Conservation (phyloP, 164 flowering plant genomes). For the Akebia trifoliata region DNA sequence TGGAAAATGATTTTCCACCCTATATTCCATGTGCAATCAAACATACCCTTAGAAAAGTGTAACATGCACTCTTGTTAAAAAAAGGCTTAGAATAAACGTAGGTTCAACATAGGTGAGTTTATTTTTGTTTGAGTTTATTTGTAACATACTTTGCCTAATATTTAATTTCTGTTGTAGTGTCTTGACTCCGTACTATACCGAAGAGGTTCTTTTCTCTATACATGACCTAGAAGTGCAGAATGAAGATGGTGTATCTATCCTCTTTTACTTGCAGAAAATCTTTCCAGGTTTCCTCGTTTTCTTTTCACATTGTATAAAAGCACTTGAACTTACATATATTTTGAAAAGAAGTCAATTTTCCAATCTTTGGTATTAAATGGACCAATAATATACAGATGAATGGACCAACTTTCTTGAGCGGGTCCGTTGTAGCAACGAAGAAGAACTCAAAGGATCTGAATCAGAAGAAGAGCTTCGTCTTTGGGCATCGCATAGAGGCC, state of each 20-base stretch:
- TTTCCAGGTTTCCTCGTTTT: conserved; percentile 63
- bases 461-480: conserved; percentile 74
- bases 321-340: neutral
- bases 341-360: no score
- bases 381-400: conserved; percentile 51
- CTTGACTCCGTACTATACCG: conserved; percentile 86
- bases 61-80: no score
- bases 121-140: no score
- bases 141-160: neutral
- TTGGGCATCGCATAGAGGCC: conserved; percentile 98
- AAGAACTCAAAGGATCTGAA: conserved; percentile 45
- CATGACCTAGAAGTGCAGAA: conserved; percentile 58
- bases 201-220: conserved; percentile 87
- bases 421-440: conserved; percentile 46
- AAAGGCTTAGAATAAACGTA: no score
- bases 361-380: neutral
- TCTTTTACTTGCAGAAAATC: conserved; percentile 93
- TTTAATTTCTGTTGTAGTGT: conserved; percentile 43
- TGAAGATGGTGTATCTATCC: conserved; percentile 96
- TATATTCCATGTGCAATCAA: no score
- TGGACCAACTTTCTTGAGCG: conserved; percentile 92
- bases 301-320: neutral
- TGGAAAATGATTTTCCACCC: no score
- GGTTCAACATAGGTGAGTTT: no score
- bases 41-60: no score